These are phyloP conservation scores for Podaxis pistillaris DNA, from an alignment of 768 basidiomycete species.

Conservation along the genomic window DNA sequence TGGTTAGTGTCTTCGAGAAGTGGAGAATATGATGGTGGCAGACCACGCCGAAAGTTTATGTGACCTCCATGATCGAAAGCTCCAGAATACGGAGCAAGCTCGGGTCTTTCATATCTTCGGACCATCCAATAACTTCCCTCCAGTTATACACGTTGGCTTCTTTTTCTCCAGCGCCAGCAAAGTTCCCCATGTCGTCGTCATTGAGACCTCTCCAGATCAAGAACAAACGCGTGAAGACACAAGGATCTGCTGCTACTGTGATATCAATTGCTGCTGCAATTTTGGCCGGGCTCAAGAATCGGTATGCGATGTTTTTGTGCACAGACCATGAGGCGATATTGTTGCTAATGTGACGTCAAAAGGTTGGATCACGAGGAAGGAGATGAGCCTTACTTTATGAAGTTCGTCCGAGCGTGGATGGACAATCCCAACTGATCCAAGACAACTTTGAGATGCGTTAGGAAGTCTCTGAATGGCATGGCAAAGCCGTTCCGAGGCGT, in stretches of 20 bases:
- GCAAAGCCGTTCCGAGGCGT: conserved; percentile 83
- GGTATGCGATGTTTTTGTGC: conserved; percentile 87
- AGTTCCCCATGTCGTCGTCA: conserved; percentile 75
- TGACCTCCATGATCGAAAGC: conserved; percentile 73
- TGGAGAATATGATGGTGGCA: not conserved
- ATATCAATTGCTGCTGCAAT: conserved; percentile 89
- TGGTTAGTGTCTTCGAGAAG: not conserved
- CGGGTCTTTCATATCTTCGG: conserved; percentile 75
- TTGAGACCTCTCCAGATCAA: conserved; percentile 81
- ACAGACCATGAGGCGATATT: conserved; percentile 71
- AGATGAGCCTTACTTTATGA: conserved; percentile 62
- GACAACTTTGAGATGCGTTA: conserved; percentile 79
- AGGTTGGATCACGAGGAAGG: not conserved
- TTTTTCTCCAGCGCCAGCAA: conserved; percentile 81
- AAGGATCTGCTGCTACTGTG: conserved; percentile 76
- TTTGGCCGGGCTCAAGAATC: conserved; percentile 77
- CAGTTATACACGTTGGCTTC: conserved; percentile 82
- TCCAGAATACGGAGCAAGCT: conserved; percentile 77
- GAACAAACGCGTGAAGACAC: conserved; percentile 81
- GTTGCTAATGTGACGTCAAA: conserved; percentile 44
- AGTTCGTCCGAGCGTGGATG: conserved; percentile 75
- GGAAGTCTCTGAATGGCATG: conserved; percentile 78
- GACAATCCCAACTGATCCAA: conserved; percentile 85
- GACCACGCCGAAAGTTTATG: conserved; percentile 26
- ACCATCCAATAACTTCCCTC: conserved; percentile 79